These are phyloP conservation scores for Chlorella sorokiniana DNA, from an alignment of 139 green algal species.

Conservation along the genomic window DNA sequence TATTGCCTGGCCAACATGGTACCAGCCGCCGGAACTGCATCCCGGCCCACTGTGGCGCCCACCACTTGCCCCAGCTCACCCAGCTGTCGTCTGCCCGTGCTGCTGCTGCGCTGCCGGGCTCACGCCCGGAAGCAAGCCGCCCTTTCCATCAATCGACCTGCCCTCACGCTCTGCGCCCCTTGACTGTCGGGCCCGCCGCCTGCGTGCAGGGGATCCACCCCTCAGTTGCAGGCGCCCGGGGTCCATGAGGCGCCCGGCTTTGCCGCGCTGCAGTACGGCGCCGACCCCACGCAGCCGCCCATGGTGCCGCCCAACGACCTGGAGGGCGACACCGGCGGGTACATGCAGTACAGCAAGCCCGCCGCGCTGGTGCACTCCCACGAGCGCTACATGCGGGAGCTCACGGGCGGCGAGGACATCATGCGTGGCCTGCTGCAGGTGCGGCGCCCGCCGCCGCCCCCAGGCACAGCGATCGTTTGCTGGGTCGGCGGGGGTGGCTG, in stretches of 20 bases:
- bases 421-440: background rate
- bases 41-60: too few relatives aligned
- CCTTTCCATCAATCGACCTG: background rate
- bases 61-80: too few relatives aligned
- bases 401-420: background rate
- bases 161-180: background rate
- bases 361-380: conserved; percentile 32
- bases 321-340: background rate
- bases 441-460: background rate
- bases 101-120: too few relatives aligned
- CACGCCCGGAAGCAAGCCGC: too few relatives aligned
- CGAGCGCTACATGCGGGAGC: conserved; percentile 23
- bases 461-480: too few relatives aligned
- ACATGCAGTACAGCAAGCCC: conserved; percentile 34
- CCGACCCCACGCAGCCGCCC: background rate
- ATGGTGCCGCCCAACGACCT: conserved; percentile 25
- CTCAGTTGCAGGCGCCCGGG: conserved; percentile 19
- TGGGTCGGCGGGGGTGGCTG: too few relatives aligned
- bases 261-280: background rate
- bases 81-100: too few relatives aligned
- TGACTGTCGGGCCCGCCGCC: background rate
- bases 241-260: conserved; percentile 32
- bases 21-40: too few relatives aligned
- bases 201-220: background rate
- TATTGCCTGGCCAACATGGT: too few relatives aligned